Evolutionary conservation across 2,329 filamentous ascomycete genomes (phyloP).

Genomic region (Diaporthe helianthi): DNA sequence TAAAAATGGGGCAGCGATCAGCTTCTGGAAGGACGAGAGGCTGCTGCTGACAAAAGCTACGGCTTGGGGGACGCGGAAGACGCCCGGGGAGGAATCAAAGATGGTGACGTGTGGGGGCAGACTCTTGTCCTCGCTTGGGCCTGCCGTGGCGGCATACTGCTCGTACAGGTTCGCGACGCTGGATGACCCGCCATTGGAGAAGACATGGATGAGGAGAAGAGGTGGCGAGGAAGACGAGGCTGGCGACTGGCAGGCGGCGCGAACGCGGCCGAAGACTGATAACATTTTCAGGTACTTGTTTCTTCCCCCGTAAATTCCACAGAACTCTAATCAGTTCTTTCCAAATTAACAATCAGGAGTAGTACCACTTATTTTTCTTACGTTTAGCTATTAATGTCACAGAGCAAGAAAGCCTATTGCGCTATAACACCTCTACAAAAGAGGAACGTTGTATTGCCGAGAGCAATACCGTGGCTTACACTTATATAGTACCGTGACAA

Average conservation of each 20-base stretch:
- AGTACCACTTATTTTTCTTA: no score
- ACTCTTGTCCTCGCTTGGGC: background rate
- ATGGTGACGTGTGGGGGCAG: slow-evolving; percentile 53
- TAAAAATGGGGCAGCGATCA: slow-evolving; percentile 45
- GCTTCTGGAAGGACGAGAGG: slow-evolving; percentile 42
- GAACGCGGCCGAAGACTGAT: slow-evolving; percentile 42
- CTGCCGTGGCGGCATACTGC: slow-evolving; percentile 36
- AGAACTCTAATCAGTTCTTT: no score
- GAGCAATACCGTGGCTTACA: no score
- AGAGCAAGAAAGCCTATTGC: no score
- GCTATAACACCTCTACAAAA: no score
- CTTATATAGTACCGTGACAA: no score
- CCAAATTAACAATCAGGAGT: no score
- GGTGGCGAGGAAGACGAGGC: slow-evolving; percentile 46
- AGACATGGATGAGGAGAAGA: slow-evolving; percentile 56
- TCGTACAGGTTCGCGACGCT: slow-evolving; percentile 49
- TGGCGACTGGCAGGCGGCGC: slow-evolving; percentile 44
- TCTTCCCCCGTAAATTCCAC: no score
- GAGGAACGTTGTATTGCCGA: no score
- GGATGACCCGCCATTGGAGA: slow-evolving; percentile 60
- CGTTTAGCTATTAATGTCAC: no score
- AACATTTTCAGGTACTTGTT: no score
- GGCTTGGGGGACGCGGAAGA: slow-evolving; percentile 46
- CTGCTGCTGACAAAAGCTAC: slow-evolving; percentile 49
- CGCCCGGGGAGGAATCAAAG: slow-evolving; percentile 57